Conservation (phyloP, 441 rosid genomes). For the Pelargonium cotyledonis region DNA sequence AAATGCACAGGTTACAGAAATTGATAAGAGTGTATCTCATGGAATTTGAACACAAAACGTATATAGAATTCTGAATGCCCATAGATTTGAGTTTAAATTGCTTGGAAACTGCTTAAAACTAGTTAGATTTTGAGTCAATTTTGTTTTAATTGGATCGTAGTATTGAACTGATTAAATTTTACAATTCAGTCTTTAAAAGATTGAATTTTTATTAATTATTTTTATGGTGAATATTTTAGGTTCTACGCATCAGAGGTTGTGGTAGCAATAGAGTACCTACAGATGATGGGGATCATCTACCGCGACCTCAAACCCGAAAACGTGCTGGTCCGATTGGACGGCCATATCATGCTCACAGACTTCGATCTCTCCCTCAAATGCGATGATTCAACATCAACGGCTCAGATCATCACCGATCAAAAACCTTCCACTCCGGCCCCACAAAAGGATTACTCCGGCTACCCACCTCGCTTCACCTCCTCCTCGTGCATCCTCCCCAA, state of each 20-base stretch:
- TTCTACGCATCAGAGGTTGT: conserved; percentile 42
- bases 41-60: no score
- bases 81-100: no score
- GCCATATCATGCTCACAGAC: conserved; percentile 88
- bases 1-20: no score
- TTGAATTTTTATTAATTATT: no score
- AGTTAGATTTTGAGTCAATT: no score
- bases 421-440: conserved; percentile 24
- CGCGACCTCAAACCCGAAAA: conserved; percentile 91
- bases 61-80: no score
- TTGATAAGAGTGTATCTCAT: no score
- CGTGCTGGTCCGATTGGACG: conserved; percentile 71
- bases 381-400: conserved; percentile 55
- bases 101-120: no score
- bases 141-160: no score
- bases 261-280: conserved; percentile 83
- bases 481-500: conserved; percentile 73
- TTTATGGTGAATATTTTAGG: neutral
- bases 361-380: conserved; percentile 86
- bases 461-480: conserved; percentile 44
- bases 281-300: conserved; percentile 88
- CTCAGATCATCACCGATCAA: conserved; percentile 43
- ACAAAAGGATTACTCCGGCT: conserved; percentile 23
- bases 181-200: no score
- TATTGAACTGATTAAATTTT: no score